Base-by-base conservation (phyloP, 2,329 filamentous ascomycete species). In the Zymoseptoria brevis region DNA sequence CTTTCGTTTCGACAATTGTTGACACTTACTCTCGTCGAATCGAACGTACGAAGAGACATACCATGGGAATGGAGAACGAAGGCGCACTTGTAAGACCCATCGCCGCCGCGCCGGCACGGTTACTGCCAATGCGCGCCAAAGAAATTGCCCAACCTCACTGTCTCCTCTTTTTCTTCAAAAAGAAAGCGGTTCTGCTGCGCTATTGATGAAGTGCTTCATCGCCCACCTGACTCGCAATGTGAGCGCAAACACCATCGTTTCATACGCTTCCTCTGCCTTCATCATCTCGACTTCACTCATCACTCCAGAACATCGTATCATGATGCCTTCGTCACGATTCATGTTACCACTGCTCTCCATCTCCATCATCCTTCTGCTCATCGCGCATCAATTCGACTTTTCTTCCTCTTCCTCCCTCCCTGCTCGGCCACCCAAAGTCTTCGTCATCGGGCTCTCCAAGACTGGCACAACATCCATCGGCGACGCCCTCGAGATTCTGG, bases 401-500 rank as follows among this genome's bases (percentile, higher is more conserved):
- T n/a, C 35, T 45, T n/a, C 13, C 13, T 16, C 35, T 45, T 16
- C 35, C 16, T 16, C 35, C 16, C 13, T 45, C 16, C 16, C 16
- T 45, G 16, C 35, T 45, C 35, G 35, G 16, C 51, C 5, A 55
- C 67, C 67, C n/a, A 71, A 71, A 56, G 58, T 71, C 58, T 71
- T 70, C 56, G 65, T 71, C 19, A 63, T 71, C 41, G 69, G 68
- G 21, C 62, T 71, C 24, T 71, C 69, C 7, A 69, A 70, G 50
- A 70, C 68, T 30, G 67, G 67, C 35, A 70, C 69, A 21, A 69
- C 65, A 7, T 67, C 66, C 19, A 69, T 71, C 41, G 69, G 69
- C 60, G 67, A 71, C 60, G 69, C 68, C 4, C 66, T 70, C 19
- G 66, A 66, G 13, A 62, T 64, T 3, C 60, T 71, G 5, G 65